Evolutionary conservation across 140 eudicot species (phyloP).

Genomic region (Cichorium intybus): DNA sequence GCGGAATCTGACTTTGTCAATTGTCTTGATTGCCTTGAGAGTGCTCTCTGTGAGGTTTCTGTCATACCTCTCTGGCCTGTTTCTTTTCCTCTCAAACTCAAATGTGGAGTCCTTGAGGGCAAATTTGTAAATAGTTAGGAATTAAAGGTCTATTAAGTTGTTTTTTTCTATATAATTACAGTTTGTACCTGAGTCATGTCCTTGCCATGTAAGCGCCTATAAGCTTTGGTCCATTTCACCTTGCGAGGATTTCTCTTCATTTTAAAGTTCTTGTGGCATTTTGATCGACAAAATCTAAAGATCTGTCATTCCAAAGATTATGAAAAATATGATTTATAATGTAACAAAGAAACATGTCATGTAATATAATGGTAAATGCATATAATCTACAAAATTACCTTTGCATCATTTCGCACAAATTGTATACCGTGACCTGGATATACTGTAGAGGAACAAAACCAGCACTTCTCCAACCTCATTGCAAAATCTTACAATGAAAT

Average conservation of each 20-base stretch:
- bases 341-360: neutral
- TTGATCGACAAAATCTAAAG: slow-evolving; percentile 87
- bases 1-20: slow-evolving; percentile 53
- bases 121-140: neutral
- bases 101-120: slow-evolving; percentile 69
- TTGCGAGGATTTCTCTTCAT: slow-evolving; percentile 98
- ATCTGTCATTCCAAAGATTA: slow-evolving; percentile 36
- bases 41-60: slow-evolving; percentile 67
- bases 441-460: slow-evolving; percentile 89
- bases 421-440: slow-evolving; percentile 95
- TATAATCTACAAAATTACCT: slow-evolving; percentile 34
- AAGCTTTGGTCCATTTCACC: slow-evolving; percentile 92
- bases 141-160: too few species aligned
- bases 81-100: slow-evolving; percentile 91
- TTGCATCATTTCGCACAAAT: slow-evolving; percentile 88
- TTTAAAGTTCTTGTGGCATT: slow-evolving; percentile 94
- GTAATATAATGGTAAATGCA: neutral
- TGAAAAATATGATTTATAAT: neutral
- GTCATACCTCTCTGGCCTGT: slow-evolving; percentile 96
- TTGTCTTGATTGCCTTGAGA: slow-evolving; percentile 63
- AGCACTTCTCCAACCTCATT: slow-evolving; percentile 91
- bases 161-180: too few species aligned
- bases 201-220: slow-evolving; percentile 82
- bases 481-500: slow-evolving; percentile 13
- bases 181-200: slow-evolving; percentile 96